Base-by-base conservation (phyloP, 805 yeast genomes). In the Candida adriatica region DNA sequence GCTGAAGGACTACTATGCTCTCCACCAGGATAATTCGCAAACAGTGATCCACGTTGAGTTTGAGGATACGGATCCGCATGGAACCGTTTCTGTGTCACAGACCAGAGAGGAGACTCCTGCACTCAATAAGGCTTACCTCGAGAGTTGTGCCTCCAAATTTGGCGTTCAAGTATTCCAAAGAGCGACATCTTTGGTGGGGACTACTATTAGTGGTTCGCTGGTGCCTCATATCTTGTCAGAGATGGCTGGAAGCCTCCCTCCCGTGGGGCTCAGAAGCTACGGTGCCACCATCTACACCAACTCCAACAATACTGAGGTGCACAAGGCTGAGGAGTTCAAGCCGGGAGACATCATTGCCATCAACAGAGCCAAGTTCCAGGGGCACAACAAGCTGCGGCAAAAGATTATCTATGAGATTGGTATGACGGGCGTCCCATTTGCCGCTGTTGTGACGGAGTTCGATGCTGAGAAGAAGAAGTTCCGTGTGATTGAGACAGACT, bases 301-400 rank as follows among this genome's bases (percentile, higher is more conserved):
- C 43, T 43, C 59, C 37, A 67, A 66, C 47, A 68, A 74, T 27
- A 46, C 63, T 3, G 62, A 65, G 6, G 69, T 75, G 6, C 58
- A 66, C 11, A 75, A 70, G 43, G 47, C 59, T 18, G 86, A 75
- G 33, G 81, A 75, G 24, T 70, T 87, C 33, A 66, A 71, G 29
- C 79, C 94, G 0, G 98, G 98, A 38, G 97, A 92, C 55, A 66
- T 90, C 8, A 57, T 86, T 25, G 82, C 86, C 31, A 70, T 86
- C 40, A 72, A 78, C 46, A 75, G 75, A 34, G 95, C 86, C 6
- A 70, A 70, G 38, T 88, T 90, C 58, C 74, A 71, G 40, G 72
- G 77, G 6, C 84, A 78, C 44, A 68, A 69, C 31, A 66, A 72
- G 20, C 49, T 76, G 23, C 72, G 66, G 33, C 72, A 66, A 46